Evolutionary conservation across 495 filamentous ascomycete genomes (phyloP).

Genomic region (Umbilicaria muhlenbergii): DNA sequence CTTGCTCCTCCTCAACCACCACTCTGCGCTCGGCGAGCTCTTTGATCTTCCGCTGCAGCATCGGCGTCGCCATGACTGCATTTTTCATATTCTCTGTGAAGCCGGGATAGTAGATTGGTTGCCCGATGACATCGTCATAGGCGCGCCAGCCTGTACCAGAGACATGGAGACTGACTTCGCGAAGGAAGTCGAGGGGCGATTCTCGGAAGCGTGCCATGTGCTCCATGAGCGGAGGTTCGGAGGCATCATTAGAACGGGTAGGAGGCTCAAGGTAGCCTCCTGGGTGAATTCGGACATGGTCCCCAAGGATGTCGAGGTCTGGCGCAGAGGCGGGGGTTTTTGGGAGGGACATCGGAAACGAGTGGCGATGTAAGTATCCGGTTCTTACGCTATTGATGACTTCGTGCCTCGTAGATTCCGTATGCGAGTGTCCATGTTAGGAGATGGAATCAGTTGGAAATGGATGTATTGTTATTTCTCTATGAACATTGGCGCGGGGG

Average conservation of each 20-base stretch:
- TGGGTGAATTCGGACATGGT: conserved; percentile 65
- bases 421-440: too few relatives aligned
- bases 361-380: too few relatives aligned
- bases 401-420: too few relatives aligned
- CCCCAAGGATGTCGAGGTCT: conserved; percentile 68
- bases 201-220: conserved; percentile 69
- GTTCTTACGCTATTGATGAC: too few relatives aligned
- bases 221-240: conserved; percentile 60
- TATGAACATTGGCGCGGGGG: too few relatives aligned
- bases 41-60: conserved; percentile 56
- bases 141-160: conserved; percentile 85
- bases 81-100: conserved; percentile 82
- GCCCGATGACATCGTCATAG: conserved; percentile 80
- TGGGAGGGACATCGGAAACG: too few relatives aligned
- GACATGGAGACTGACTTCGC: conserved; percentile 81
- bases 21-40: conserved; percentile 64
- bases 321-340: conserved; percentile 38
- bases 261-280: conserved; percentile 49
- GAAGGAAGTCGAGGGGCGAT: conserved; percentile 64
- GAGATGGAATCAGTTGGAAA: too few relatives aligned
- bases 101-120: conserved; percentile 83
- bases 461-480: too few relatives aligned
- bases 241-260: conserved; percentile 23
- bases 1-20: conserved; percentile 57
- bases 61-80: conserved; percentile 53